A percentile compares a stretch with the other conserved stretches of the same genome.
Conservation (phyloP, 2,329 filamentous ascomycete species). For the Pseudocercospora pini-densiflorae region DNA sequence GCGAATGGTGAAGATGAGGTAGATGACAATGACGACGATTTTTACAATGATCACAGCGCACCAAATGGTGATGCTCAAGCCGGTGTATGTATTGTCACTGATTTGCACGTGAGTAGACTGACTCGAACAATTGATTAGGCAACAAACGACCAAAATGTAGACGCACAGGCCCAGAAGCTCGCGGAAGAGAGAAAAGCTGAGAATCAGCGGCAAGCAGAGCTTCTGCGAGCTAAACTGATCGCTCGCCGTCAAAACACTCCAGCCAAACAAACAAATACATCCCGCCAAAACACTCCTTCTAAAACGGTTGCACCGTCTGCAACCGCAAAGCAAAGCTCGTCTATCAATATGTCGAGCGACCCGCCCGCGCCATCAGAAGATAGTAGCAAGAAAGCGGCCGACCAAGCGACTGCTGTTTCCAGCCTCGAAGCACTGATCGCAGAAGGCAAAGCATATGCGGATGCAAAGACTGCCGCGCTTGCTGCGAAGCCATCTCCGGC, state of each 20-base stretch:
- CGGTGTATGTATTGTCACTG: conserved; percentile 21
- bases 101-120: conserved; percentile 23
- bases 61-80: conserved; percentile 19
- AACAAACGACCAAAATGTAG: not conserved
- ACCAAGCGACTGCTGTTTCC: not conserved
- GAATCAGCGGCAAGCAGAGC: conserved; percentile 35
- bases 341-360: conserved; percentile 5
- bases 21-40: conserved; percentile 32
- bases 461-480: conserved; percentile 25
- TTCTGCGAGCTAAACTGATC: conserved; percentile 40
- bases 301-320: conserved; percentile 1
- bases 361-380: not conserved
- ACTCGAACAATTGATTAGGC: conserved; percentile 23
- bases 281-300: conserved; percentile 14
- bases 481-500: conserved; percentile 1
- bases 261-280: conserved; percentile 7
- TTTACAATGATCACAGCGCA: conserved; percentile 27
- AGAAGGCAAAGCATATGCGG: conserved; percentile 34
- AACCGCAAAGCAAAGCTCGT: not conserved
- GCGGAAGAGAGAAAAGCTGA: conserved; percentile 28
- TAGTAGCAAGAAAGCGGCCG: not conserved
- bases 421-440: conserved; percentile 31
- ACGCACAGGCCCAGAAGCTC: not conserved
- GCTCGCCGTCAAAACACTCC: conserved; percentile 33
- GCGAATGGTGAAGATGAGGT: conserved; percentile 19